Conservation (phyloP, 352 stramenopile genomes). For the Phytophthora boehmeriae region DNA sequence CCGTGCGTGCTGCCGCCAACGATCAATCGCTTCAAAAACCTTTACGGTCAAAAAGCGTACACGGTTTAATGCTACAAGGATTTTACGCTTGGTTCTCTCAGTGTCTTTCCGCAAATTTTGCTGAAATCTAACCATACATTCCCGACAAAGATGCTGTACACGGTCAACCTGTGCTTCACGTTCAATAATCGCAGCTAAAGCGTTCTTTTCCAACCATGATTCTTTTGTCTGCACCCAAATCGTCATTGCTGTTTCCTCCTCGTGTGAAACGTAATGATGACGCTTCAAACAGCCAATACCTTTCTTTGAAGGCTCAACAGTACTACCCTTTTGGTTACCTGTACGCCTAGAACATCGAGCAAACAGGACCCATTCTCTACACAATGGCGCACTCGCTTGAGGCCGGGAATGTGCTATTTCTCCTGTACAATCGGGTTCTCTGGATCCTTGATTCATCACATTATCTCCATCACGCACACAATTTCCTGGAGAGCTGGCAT, state of each 20-base stretch:
- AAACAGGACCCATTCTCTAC: slow-evolving; percentile 79
- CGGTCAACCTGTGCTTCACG: slow-evolving; percentile 62
- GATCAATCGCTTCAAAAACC: slow-evolving; percentile 69
- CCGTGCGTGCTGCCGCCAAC: slow-evolving; percentile 59
- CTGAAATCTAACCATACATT: slow-evolving; percentile 75
- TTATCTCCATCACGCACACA: slow-evolving; percentile 32
- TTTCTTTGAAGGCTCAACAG: slow-evolving; percentile 8
- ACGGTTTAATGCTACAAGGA: slow-evolving; percentile 56
- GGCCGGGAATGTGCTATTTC: slow-evolving; percentile 48
- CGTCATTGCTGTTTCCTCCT: slow-evolving; percentile 66
- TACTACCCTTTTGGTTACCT: neutral
- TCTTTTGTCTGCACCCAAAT: slow-evolving; percentile 69
- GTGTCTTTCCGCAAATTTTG: slow-evolving; percentile 62
- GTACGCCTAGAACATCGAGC: slow-evolving; percentile 46
- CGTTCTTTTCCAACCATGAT: slow-evolving; percentile 67
- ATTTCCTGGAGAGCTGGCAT: neutral
- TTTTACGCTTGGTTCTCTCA: slow-evolving; percentile 31
- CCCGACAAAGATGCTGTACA: slow-evolving; percentile 35
- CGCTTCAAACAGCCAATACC: slow-evolving; percentile 61
- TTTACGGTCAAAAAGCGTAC: slow-evolving; percentile 73
- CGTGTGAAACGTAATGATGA: slow-evolving; percentile 74
- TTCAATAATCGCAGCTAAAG: slow-evolving; percentile 59
- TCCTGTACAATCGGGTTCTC: slow-evolving; percentile 11
- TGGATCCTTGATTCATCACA: slow-evolving; percentile 51
- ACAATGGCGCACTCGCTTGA: slow-evolving; percentile 51